These are phyloP conservation scores for Pilasporangium apinafurcum DNA, from an alignment of 352 stramenopile genomes.

Conservation along the genomic window DNA sequence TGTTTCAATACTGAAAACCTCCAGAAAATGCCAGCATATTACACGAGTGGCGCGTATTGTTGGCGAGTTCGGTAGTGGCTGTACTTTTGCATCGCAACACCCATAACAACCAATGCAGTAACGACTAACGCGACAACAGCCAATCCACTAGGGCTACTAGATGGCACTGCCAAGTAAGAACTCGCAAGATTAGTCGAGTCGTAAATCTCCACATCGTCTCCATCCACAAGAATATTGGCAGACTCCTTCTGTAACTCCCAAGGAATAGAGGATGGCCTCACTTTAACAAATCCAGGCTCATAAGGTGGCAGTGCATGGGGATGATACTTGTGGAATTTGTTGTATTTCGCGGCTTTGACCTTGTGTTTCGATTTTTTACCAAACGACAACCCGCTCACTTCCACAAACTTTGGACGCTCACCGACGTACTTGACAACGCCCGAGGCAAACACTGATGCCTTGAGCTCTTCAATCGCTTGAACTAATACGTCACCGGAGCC, in stretches of 20 bases:
- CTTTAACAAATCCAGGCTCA: background rate
- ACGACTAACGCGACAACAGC: conserved; percentile 2
- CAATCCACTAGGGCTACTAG: background rate
- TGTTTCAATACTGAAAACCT: too few relatives aligned
- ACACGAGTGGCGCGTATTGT: conserved; percentile 8
- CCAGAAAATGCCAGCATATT: too few relatives aligned
- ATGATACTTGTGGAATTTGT: conserved; percentile 2
- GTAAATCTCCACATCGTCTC: background rate
- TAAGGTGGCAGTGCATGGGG: background rate
- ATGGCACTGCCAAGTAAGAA: too few relatives aligned
- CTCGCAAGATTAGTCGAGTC: too few relatives aligned
- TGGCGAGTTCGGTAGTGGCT: conserved; percentile 2
- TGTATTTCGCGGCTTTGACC: background rate
- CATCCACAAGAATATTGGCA: background rate
- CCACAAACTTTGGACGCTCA: background rate
- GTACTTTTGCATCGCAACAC: conserved; percentile 7
- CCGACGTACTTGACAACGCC: conserved; percentile 4
- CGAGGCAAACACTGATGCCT: background rate
- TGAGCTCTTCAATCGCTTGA: conserved; percentile 1
- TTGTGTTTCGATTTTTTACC: background rate
- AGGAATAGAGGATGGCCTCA: too few relatives aligned
- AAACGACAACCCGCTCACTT: background rate
- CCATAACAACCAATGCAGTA: conserved; percentile 3
- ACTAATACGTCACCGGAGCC: conserved; percentile 3
- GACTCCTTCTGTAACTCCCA: background rate